Percentiles rank a stretch among this genome's conserved stretches.
These are phyloP conservation scores for Rosellinia necatrix DNA, from an alignment of 2,329 filamentous ascomycete genomes.

Conservation along the genomic window DNA sequence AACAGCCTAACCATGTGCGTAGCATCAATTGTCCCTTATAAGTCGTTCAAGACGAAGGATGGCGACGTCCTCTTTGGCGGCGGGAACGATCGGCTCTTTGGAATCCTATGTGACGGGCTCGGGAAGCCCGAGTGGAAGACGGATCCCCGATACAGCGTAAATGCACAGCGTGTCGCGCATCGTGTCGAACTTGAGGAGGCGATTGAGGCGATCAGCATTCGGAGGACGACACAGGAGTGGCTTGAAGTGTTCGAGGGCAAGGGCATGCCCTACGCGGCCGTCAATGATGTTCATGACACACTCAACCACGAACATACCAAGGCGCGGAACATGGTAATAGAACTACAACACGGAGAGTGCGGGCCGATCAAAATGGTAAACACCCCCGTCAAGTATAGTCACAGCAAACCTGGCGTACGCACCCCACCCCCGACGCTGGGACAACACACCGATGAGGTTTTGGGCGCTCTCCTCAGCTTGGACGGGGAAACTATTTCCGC, in stretches of 20 bases:
- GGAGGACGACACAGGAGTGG: conserved; percentile 87
- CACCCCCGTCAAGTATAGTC: conserved; percentile 91
- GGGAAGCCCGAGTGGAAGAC: conserved; percentile 63
- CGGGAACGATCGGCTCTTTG: conserved; percentile 73
- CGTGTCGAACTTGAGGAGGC: conserved; percentile 75
- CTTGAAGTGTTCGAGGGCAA: conserved; percentile 83
- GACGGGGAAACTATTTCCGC: conserved; percentile 60
- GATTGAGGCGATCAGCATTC: conserved; percentile 76
- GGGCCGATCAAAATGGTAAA: conserved; percentile 90
- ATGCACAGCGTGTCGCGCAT: conserved; percentile 68
- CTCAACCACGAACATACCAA: conserved; percentile 82
- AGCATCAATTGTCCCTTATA: conserved; percentile 98
- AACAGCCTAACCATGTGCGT: neutral
- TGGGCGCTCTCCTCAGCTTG: conserved; percentile 67
- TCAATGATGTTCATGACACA: conserved; percentile 89
- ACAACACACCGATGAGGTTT: conserved; percentile 81
- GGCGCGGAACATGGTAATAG: conserved; percentile 87
- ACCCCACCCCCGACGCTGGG: conserved; percentile 83
- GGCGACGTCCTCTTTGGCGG: conserved; percentile 73
- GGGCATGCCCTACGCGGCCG: conserved; percentile 91
- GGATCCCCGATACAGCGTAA: conserved; percentile 63
- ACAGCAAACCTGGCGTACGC: conserved; percentile 76
- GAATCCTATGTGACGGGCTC: conserved; percentile 65
- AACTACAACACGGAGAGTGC: conserved; percentile 81
- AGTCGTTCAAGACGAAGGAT: conserved; percentile 76